Base-by-base conservation (phyloP, 2,329 filamentous ascomycete species). In the Gnomoniopsis smithogilvyi region DNA sequence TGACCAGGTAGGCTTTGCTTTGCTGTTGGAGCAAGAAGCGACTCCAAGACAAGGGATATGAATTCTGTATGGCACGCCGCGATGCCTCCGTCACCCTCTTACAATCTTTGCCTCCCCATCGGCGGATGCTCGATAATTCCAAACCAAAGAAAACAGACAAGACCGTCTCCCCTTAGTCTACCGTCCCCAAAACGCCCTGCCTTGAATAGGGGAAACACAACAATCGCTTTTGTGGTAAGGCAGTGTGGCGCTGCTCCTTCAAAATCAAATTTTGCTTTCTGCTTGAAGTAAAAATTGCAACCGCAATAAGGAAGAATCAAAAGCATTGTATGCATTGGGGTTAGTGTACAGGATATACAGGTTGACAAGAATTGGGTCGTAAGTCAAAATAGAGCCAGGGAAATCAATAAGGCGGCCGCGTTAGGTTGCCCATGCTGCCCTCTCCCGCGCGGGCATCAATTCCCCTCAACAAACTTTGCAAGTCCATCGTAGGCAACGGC, bases 361-460 rank as follows among this genome's bases (percentile, higher is more conserved):
- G n/a, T 22, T 34, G 21, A 54, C 17, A 7, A 36, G 34, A 36
- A 8, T 36, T 14, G 34, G 34, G 34, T 36, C 14, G n/a, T n/a
- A n/a, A 43, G 38, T n/a, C 34, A 38, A 43, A n/a, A 10, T 43
- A 43, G n/a, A n/a, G n/a, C n/a, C n/a, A n/a, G n/a, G 38, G 6
- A n/a, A 50, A 30, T 66, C 64, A 83, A 64, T 83, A 83, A 19
- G 80, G 80, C 54, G 80, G 80, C 66, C 73, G 74, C 47, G 76
- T 76, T 24, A 81, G 68, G 43, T 76, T 78, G 21, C 78, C 76
- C 54, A 82, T 62, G 50, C 70, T 74, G 43, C 74, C 72, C 66
- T 82, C 80, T 22, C 74, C 77, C 2, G 73, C 71, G 19, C 74
- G 72, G 64, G 77, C 78, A 64, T 83, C 80, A 63, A 83, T 82